Evolutionary conservation across 306 rosid species (phyloP).

Genomic region (Cucumis sativus): Cucumber_9930_V3 NC_026657.2:31465001-31465500

Average conservation of each 20-base stretch:
- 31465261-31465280: conserved; percentile 64
- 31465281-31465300: conserved; percentile 69
- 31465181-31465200: conserved; percentile 47
- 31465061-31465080: conserved; percentile 64
- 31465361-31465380: background rate
- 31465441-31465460: background rate
- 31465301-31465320: conserved; percentile 88
- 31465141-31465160: conserved; percentile 63
- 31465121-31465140: conserved; percentile 84
- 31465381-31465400: background rate
- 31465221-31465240: conserved; percentile 95
- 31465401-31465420: background rate
- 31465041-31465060: conserved; percentile 42
- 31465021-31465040: conserved; percentile 89
- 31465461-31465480: background rate
- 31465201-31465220: conserved; percentile 74
- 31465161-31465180: conserved; percentile 79
- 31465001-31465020: conserved; percentile 88
- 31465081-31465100: conserved; percentile 75
- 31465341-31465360: background rate
- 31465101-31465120: conserved; percentile 82
- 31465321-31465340: conserved; percentile 93
- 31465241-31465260: conserved; percentile 92
- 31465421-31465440: background rate
- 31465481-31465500: conserved; percentile 8